Evolutionary conservation across 345 rosid genomes (phyloP), one percentile per base, ranked within the genome.

Genomic region (Acer negundo): DNA sequence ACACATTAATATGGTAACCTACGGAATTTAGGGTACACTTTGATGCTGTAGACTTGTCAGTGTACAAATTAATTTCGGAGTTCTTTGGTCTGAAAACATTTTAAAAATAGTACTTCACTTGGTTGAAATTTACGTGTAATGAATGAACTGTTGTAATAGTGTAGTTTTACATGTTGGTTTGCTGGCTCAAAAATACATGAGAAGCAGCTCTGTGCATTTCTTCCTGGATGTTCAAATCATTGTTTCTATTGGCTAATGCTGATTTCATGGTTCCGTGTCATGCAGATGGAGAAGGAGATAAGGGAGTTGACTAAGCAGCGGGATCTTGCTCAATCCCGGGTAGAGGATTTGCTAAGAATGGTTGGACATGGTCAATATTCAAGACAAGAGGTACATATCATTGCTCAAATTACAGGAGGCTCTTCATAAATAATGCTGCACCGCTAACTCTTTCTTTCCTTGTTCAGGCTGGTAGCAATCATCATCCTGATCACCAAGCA

Each of bases 211-310:
- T 56, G 44, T 44, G 44, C 55, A 23, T 55, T 20, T 65, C 67
- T 38, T 64, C 31, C 28, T 11, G 7, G 46, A 26, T 49, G 17
- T 2, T 42, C 46, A 19, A 47, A 49, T 70, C n/a, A 28, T 53
- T 22, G 17, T 70, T 47, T 20, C 13, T 56, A 42, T 71, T 63
- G 24, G 64, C 61, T 67, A 74, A 53, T 24, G 31, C 67, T 76
- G 19, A 46, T 80, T 77, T 66, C 75, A 51, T 77, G 77, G 72
- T 64, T 82, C 78, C 72, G 8, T 78, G 56, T 70, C 64, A 31
- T 74, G 83, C 86, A 96, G 99, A 86, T 96, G 97, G 98, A 90
- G 85, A 94, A 87, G 80, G 93, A 92, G 83, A 90, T 92, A 44
- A 87, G 77, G 79, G 98, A 91, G 67, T 81, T 94, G 84, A 90